Conservation (phyloP, 768 basidiomycete genomes). For the Leucocoprinus birnbaumii region DNA sequence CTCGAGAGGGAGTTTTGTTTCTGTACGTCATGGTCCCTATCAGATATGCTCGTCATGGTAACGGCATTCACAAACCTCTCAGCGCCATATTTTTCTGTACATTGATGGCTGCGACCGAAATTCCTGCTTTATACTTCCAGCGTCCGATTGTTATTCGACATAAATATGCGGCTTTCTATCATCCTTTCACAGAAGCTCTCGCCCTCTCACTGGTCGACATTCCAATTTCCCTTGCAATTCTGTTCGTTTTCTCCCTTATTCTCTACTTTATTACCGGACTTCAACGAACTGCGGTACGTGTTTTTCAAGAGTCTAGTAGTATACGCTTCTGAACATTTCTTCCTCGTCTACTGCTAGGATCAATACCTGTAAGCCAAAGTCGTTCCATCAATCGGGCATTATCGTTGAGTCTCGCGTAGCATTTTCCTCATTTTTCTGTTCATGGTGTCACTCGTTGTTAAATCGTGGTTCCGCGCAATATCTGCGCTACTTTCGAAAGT, state of each 20-base stretch:
- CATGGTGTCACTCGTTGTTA: too few relatives aligned
- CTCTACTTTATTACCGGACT: conserved; percentile 66
- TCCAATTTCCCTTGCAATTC: conserved; percentile 45
- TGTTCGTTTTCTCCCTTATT: conserved; percentile 44
- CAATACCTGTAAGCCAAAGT: too few relatives aligned
- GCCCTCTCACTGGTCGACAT: conserved; percentile 61
- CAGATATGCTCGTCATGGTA: background rate
- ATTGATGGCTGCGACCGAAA: conserved; percentile 63
- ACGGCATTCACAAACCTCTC: background rate
- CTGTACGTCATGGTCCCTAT: conserved; percentile 39
- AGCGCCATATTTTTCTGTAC: conserved; percentile 58
- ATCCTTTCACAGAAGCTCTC: conserved; percentile 34
- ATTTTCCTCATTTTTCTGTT: too few relatives aligned
- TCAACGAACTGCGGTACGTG: too few relatives aligned
- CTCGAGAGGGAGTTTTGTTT: conserved; percentile 71
- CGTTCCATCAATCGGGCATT: too few relatives aligned
- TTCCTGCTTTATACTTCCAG: conserved; percentile 59
- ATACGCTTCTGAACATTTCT: conserved; percentile 59
- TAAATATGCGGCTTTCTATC: conserved; percentile 57
- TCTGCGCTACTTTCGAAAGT: too few relatives aligned
- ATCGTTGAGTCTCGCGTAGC: too few relatives aligned
- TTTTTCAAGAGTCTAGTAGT: conserved; percentile 52
- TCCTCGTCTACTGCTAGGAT: conserved; percentile 29
- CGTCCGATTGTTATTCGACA: conserved; percentile 61
- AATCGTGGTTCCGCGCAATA: too few relatives aligned